Evolutionary conservation across 2,329 filamentous ascomycete species (phyloP), one percentile per base, ranked within the genome.

Genomic region (Hypoxylon sp.): DNA sequence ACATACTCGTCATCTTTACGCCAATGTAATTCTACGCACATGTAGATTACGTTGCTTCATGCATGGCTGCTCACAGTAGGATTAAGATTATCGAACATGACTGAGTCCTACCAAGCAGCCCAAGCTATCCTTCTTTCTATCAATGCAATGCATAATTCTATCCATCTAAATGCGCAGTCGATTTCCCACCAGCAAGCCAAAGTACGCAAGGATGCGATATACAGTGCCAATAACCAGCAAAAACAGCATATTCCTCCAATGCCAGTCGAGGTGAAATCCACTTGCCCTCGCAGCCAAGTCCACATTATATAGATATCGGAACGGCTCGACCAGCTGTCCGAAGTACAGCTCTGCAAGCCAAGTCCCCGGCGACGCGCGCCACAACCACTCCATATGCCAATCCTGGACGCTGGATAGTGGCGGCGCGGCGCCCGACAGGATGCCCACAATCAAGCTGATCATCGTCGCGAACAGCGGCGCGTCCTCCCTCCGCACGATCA

Each of bases 291-390:
- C 77, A 4, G 86, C 85, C 32, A 80, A 49, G 0, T 87, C 80
- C 11, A 86, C 78, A 11, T 85, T 68, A 74, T 87, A 89, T 4
- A 89, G 72, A 67, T 86, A 84, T 0, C 68, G 74, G 67, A 86
- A 80, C 0, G 85, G 86, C 25, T 71, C 75, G 3, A 87, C 76
- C 55, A 87, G 82, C 73, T 85, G 79, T 0, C 82, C 83, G 68
- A 87, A 87, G 73, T 88, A 88, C 11, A 84, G 74, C 75, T 89
- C 86, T 0, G 85, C 82, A 23, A 87, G 79, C 86, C 86, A 89
- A 0, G 84, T 84, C 2, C 83, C 86, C 0, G 86, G 87, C 9
- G 80, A 83, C 14, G 81, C 73, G 13, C 86, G 79, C 86, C 86
- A 89, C 10, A 89, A 76, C 85, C 86, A 86, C 59, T 83, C 82